Conservation (phyloP, 805 yeast genomes). For the Starmera amethionina region DNA sequence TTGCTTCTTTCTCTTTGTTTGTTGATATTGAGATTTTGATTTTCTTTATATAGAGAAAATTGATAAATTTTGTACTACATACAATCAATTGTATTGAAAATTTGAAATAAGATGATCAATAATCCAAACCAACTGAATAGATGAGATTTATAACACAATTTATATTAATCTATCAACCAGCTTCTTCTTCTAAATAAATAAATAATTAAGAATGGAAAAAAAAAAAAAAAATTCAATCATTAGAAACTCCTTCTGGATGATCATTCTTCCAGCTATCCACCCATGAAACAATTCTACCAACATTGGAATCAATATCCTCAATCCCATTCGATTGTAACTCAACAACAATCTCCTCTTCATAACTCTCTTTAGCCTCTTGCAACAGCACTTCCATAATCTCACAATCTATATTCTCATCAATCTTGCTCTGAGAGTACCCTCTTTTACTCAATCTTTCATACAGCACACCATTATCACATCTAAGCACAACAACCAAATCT, state of each 20-base stretch:
- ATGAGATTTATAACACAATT: no score
- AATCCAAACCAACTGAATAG: no score
- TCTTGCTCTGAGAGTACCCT: conserved; percentile 70
- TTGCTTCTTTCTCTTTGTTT: no score
- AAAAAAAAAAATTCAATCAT: no score
- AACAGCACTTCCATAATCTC: conserved; percentile 92
- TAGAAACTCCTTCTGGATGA: conserved; percentile 50
- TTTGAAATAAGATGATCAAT: no score
- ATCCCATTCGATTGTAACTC: conserved; percentile 64
- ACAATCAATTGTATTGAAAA: no score
- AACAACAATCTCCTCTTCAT: conserved; percentile 71
- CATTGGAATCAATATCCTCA: conserved; percentile 77
- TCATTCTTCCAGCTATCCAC: conserved; percentile 61
- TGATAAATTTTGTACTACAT: no score
- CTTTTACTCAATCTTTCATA: conserved; percentile 70
- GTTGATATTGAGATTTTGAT: background rate
- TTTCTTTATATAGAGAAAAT: background rate
- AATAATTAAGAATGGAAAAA: no score
- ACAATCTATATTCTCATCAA: conserved; percentile 88
- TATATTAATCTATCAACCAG: conserved; percentile 2
- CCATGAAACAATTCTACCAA: conserved; percentile 71
- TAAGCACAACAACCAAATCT: conserved; percentile 83
- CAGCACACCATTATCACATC: conserved; percentile 63
- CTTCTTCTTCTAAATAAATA: no score
- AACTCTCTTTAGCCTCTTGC: conserved; percentile 80